phyloP scores from a whole-genome alignment of 495 filamentous ascomycete genomes.

The Penicillium desertorum region DNA sequence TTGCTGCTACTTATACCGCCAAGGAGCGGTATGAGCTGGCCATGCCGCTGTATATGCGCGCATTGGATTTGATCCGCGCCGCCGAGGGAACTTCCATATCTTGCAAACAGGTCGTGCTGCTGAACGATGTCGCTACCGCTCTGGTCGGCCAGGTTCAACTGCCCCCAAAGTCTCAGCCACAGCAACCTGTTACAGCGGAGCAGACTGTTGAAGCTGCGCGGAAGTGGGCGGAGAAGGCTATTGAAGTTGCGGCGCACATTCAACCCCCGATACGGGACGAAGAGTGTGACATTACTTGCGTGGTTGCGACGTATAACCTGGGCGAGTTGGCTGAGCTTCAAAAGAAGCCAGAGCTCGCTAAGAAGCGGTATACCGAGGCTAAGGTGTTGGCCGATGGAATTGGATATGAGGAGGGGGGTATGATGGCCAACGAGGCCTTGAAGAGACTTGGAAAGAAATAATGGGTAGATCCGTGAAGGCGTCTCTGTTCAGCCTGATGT shows the following conservation, averaged over 20 bases:
- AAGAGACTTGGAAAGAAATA: slow-evolving; percentile 46
- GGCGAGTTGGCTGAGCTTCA: slow-evolving; percentile 76
- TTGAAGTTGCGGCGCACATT: slow-evolving; percentile 58
- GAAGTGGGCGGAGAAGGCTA: slow-evolving; percentile 74
- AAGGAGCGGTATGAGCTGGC: slow-evolving; percentile 73
- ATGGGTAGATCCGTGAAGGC: background rate
- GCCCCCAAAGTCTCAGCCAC: slow-evolving; percentile 46
- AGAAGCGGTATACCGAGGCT: slow-evolving; percentile 56
- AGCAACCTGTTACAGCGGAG: slow-evolving; percentile 41
- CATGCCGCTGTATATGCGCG: slow-evolving; percentile 84
- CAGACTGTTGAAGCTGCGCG: slow-evolving; percentile 59
- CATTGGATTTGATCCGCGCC: slow-evolving; percentile 56
- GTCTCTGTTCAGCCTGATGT: slow-evolving; percentile 12
- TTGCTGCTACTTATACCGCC: slow-evolving; percentile 69
- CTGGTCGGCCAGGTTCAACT: slow-evolving; percentile 36
- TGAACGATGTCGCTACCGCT: slow-evolving; percentile 36
- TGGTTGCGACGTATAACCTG: slow-evolving; percentile 79
- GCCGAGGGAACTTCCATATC: slow-evolving; percentile 46
- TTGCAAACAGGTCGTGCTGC: slow-evolving; percentile 71
- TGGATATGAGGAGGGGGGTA: slow-evolving; percentile 62
- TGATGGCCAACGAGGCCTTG: slow-evolving; percentile 50
- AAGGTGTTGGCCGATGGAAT: slow-evolving; percentile 59
- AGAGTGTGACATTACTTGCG: slow-evolving; percentile 85
- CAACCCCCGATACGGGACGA: slow-evolving; percentile 60
- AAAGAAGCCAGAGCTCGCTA: slow-evolving; percentile 63